These are phyloP conservation scores for Heliocybe sulcata DNA, from an alignment of 1,284 basidiomycete species.

Conservation along the genomic window DNA sequence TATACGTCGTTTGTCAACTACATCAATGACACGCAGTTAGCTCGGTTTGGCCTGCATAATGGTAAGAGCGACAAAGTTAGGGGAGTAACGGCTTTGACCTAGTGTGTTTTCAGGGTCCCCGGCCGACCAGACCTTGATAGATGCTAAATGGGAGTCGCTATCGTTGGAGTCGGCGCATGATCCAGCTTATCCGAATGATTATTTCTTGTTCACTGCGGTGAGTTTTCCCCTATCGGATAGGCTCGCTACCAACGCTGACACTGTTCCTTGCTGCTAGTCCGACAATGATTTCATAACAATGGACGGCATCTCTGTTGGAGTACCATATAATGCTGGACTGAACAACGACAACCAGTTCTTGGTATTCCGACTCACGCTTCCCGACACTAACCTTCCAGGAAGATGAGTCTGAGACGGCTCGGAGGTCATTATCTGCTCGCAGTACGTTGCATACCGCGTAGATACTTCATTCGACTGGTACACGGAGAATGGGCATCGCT, in stretches of 20 bases:
- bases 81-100: neutral
- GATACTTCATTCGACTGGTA: neutral
- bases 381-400: conserved; percentile 14
- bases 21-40: conserved; percentile 42
- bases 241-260: neutral
- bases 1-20: conserved; percentile 53
- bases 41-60: conserved; percentile 58
- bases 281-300: conserved; percentile 66
- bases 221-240: conserved; percentile 14
- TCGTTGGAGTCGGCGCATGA: conserved; percentile 52
- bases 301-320: conserved; percentile 45
- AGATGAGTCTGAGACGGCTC: neutral
- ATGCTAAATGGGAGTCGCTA: conserved; percentile 64
- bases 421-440: neutral
- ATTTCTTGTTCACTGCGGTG: conserved; percentile 58
- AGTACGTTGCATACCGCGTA: neutral
- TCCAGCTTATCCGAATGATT: conserved; percentile 47
- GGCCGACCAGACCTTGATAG: conserved; percentile 48
- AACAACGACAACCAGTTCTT: conserved; percentile 61
- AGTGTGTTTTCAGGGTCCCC: conserved; percentile 16
- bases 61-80: conserved; percentile 15
- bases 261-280: conserved; percentile 22
- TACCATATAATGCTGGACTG: conserved; percentile 44
- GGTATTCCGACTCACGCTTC: conserved; percentile 61
- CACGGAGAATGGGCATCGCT: neutral